Conservation (phyloP, 2,329 filamentous ascomycete genomes). For the Xylariomycetidae sp. region DNA sequence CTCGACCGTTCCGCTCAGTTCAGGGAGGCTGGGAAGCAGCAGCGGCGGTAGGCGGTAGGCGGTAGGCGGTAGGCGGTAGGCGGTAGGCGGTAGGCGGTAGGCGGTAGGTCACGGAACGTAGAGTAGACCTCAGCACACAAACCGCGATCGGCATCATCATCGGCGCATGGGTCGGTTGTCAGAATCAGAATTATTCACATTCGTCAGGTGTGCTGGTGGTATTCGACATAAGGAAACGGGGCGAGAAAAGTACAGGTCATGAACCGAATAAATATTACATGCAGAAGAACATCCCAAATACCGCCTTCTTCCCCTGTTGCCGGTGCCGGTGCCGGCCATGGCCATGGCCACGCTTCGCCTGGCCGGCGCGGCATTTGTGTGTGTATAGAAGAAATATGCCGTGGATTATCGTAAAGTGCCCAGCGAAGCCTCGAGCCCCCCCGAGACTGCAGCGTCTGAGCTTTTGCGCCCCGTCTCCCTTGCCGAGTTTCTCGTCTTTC, state of each 20-base stretch:
- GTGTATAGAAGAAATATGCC: constrained; percentile 22
- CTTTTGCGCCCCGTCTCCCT: too few species aligned
- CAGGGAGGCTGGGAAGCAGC: too few species aligned
- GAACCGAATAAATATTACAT: constrained; percentile 44
- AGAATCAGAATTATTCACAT: constrained; percentile 18
- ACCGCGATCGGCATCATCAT: too few species aligned
- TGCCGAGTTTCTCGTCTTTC: not conserved
- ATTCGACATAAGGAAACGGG: constrained; percentile 24
- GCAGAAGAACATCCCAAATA: constrained; percentile 32
- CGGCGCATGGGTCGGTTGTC: constrained; percentile 4
- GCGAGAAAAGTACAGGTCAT: constrained; percentile 29
- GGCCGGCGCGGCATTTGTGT: constrained; percentile 18
- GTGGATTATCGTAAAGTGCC: constrained; percentile 28
- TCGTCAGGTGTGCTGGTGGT: constrained; percentile 23
- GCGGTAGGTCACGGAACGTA: too few species aligned
- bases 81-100: too few species aligned
- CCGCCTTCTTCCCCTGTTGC: constrained; percentile 22
- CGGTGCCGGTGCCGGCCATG: too few species aligned
- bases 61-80: too few species aligned
- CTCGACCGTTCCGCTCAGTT: too few species aligned
- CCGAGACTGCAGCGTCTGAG: too few species aligned
- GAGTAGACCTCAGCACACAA: too few species aligned
- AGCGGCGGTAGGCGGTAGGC: too few species aligned
- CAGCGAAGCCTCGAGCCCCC: constrained; percentile 17
- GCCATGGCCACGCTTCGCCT: constrained; percentile 16